Evolutionary conservation across 495 filamentous ascomycete species (phyloP).

Genomic region (Hypoxylon fuscum): DNA sequence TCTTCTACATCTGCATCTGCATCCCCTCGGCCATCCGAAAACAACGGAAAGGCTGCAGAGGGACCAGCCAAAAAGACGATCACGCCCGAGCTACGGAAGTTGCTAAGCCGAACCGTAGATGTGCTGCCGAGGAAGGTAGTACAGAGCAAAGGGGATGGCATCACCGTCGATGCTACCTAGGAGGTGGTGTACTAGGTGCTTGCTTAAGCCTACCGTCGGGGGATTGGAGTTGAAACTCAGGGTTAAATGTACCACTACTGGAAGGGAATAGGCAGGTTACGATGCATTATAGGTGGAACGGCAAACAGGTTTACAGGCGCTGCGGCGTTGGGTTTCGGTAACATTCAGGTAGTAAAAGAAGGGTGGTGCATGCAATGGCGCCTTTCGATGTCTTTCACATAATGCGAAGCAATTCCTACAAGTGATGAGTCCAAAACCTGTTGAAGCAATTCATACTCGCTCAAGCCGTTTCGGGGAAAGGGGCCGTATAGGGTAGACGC

Average conservation of each 20-base stretch:
- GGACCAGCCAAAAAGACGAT: slow-evolving; percentile 69
- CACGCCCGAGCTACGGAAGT: slow-evolving; percentile 77
- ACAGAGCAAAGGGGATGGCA: slow-evolving; percentile 31
- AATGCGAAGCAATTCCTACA: neutral
- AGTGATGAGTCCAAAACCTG: neutral
- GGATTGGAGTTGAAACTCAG: neutral
- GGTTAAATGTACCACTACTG: slow-evolving; percentile 26
- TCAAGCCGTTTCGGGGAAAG: too few relatives aligned
- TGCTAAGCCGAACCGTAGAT: slow-evolving; percentile 78
- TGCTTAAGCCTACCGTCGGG: too few relatives aligned
- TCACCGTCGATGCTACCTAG: slow-evolving; percentile 32
- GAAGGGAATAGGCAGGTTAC: neutral
- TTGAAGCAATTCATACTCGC: too few relatives aligned
- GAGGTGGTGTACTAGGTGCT: slow-evolving; percentile 25
- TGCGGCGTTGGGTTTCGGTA: slow-evolving; percentile 16
- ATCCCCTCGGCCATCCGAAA: slow-evolving; percentile 15
- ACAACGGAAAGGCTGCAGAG: slow-evolving; percentile 44
- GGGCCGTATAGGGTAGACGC: slow-evolving; percentile 2
- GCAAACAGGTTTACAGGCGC: neutral
- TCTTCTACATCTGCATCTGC: slow-evolving; percentile 5
- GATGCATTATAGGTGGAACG: slow-evolving; percentile 11
- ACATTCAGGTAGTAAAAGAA: neutral
- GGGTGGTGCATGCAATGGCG: neutral
- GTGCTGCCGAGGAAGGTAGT: slow-evolving; percentile 61
- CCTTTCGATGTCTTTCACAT: neutral